Evolutionary conservation across 2,329 filamentous ascomycete genomes (phyloP), one percentile per base, ranked within the genome.

Genomic region (Aspergillus ustus): DNA sequence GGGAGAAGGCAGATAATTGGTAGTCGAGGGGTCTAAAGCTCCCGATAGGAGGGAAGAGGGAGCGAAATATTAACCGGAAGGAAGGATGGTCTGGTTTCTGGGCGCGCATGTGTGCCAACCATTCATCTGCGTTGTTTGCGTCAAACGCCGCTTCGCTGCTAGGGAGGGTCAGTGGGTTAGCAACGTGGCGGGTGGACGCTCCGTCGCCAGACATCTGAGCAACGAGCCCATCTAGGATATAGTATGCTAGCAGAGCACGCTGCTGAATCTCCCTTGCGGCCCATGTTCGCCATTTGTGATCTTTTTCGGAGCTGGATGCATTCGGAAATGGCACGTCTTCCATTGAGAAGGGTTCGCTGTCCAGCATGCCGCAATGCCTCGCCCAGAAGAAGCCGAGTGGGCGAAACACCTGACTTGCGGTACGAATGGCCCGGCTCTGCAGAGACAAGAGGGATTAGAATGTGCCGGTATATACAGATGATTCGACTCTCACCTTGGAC

Each of bases 341-440:
- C 25, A 67, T 50, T 7, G 71, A 70, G 31, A 74, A 80, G 11
- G 73, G 68, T 28, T 71, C 68, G 50, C 69, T 74, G 37, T 81
- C 75, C 52, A 77, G 73, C 75, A 81, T 79, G 15, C 78, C 78
- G 56, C 77, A 81, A 55, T 81, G 77, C 29, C 78, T 73, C 34
- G 79, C 79, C 80, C 80, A 81, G 59, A 77, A 77, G 65, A 81
- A 81, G 2, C 76, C 77, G 0, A 81, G 70, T 2, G 76, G 77
- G 40, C 79, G 79, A 58, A 81, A 81, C 2, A 79, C 75, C 57
- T 81, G 79, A 59, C 76, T 79, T 31, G 78, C 80, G 1, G 75
- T 80, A 13, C 80, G 74, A 46, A 82, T 78, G 2, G 70, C 71
- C 37, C 76, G 69, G 52, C 80, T 81, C 73, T 76, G 40, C 46